These are phyloP conservation scores for Centella asiatica DNA, from an alignment of 129 eudicot genomes.

Conservation along the genomic window DNA sequence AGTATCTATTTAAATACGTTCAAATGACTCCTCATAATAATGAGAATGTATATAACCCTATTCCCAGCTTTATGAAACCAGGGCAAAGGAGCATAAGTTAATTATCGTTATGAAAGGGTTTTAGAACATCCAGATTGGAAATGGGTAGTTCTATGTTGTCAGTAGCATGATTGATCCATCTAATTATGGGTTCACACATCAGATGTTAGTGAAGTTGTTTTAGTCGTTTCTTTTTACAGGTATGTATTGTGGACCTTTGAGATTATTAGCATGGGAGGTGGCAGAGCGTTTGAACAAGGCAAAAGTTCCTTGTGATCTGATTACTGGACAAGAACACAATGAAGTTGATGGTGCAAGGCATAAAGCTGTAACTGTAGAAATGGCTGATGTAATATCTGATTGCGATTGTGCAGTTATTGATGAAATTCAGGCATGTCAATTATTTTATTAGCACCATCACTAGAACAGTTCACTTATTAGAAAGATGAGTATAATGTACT, in stretches of 20 bases:
- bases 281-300: slow-evolving; percentile 88
- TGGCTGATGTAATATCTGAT: slow-evolving; percentile 81
- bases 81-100: neutral
- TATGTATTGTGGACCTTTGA: slow-evolving; percentile 89
- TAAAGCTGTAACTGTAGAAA: slow-evolving; percentile 86
- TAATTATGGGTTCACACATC: slow-evolving; percentile 1
- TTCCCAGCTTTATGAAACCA: too few species aligned
- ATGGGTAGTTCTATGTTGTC: neutral
- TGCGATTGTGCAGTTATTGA: slow-evolving; percentile 90
- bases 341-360: slow-evolving; percentile 79
- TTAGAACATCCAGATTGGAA: neutral
- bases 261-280: slow-evolving; percentile 97
- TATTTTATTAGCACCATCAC: neutral
- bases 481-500: neutral
- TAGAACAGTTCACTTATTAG: neutral
- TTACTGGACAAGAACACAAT: slow-evolving; percentile 89
- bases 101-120: neutral
- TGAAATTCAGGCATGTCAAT: slow-evolving; percentile 77
- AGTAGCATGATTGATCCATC: neutral
- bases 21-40: too few species aligned
- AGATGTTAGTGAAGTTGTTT: neutral
- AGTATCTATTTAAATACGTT: too few species aligned
- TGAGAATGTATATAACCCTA: too few species aligned
- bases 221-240: slow-evolving; percentile 30
- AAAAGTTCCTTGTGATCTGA: slow-evolving; percentile 75